These are phyloP conservation scores for Talaromyces piceae DNA, from an alignment of 2,329 filamentous ascomycete species.

Conservation along the genomic window DNA sequence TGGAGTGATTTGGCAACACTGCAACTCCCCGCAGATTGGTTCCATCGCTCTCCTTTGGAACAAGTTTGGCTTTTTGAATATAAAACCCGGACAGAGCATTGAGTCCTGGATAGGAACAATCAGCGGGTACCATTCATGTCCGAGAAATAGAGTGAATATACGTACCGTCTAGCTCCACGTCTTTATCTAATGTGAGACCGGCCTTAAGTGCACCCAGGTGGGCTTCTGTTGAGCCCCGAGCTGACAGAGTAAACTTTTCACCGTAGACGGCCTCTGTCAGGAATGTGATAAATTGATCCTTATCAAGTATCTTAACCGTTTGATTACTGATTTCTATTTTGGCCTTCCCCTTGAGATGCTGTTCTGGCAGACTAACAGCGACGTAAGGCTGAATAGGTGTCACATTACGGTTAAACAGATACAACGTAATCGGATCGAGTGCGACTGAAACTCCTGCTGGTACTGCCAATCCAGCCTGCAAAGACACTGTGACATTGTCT, in stretches of 20 bases:
- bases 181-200: slow-evolving; percentile 15
- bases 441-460: slow-evolving; percentile 15
- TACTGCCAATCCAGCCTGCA: slow-evolving; percentile 16
- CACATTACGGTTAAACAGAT: slow-evolving; percentile 13
- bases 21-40: slow-evolving; percentile 18
- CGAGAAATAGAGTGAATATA: background rate
- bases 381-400: slow-evolving; percentile 12
- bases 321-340: background rate
- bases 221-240: slow-evolving; percentile 13
- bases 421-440: slow-evolving; percentile 15
- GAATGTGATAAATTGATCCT: slow-evolving; percentile 11
- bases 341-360: slow-evolving; percentile 17
- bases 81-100: slow-evolving; percentile 16
- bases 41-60: slow-evolving; percentile 16
- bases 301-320: background rate
- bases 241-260: slow-evolving; percentile 12
- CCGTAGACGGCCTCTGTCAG: slow-evolving; percentile 14
- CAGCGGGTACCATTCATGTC: background rate
- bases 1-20: slow-evolving; percentile 16
- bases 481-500: slow-evolving; percentile 16
- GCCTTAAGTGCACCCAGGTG: slow-evolving; percentile 17
- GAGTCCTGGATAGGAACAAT: slow-evolving; percentile 12
- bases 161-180: slow-evolving; percentile 14
- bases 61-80: slow-evolving; percentile 15
- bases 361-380: slow-evolving; percentile 14